These are phyloP conservation scores for Rhizopus arrhizus DNA, from an alignment of 371 early-diverging fungal genomes.

Conservation along the genomic window DNA sequence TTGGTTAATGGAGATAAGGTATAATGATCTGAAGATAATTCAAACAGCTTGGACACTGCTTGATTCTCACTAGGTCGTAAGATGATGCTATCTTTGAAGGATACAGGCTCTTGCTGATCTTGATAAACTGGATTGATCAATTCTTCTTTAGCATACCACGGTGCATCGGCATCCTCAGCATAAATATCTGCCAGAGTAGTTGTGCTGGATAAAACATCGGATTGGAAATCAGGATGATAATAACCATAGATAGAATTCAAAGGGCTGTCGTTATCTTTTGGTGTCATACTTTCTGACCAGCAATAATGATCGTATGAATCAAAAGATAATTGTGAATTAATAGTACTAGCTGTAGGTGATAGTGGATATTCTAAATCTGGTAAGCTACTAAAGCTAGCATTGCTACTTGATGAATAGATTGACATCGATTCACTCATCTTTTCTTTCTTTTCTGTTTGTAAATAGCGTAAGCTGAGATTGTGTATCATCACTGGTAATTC, in stretches of 20 bases:
- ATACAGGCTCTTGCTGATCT: no score
- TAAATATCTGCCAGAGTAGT: slow-evolving; percentile 23
- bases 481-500: slow-evolving; percentile 94
- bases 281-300: slow-evolving; percentile 12
- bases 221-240: slow-evolving; percentile 6
- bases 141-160: slow-evolving; percentile 43
- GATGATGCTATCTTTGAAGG: slow-evolving; percentile 12
- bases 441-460: slow-evolving; percentile 31
- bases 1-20: slow-evolving; percentile 84
- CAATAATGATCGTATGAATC: slow-evolving; percentile 15
- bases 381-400: slow-evolving; percentile 5
- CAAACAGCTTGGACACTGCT: slow-evolving; percentile 81
- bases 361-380: slow-evolving; percentile 19
- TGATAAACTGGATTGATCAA: background rate
- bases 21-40: slow-evolving; percentile 69
- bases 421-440: slow-evolving; percentile 4
- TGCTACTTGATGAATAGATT: slow-evolving; percentile 4
- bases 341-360: slow-evolving; percentile 12
- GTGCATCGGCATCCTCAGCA: slow-evolving; percentile 39
- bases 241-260: slow-evolving; percentile 1
- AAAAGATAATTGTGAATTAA: slow-evolving; percentile 15
- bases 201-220: slow-evolving; percentile 18
- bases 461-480: slow-evolving; percentile 63
- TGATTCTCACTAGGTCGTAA: slow-evolving; percentile 68
- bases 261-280: slow-evolving; percentile 17